Base-by-base conservation (phyloP, 2,329 filamentous ascomycete genomes). In the Fusarium denticulatum region DNA sequence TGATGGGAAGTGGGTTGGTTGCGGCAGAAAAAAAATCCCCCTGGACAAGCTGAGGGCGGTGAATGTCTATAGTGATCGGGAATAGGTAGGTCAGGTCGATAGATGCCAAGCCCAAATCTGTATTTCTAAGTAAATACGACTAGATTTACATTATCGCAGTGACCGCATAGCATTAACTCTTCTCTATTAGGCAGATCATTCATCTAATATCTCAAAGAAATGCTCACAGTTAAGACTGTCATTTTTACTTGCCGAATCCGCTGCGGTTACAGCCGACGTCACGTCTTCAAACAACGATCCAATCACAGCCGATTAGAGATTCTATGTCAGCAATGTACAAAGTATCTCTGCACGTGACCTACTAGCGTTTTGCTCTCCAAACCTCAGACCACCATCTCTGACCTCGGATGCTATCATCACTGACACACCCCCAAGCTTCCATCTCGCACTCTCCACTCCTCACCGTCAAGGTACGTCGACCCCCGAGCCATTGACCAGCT, bases 361-460 rank as follows among this genome's bases (percentile, higher is more conserved):
- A 13, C 42, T 69, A 77, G 78, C 78, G 69, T 79, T 77, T 80
- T 73, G 66, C 76, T 71, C 72, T 55, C 72, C 59, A 70, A 73
- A 79, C 79, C 79, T 81, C 79, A 76, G 74, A 78, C 79, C 77
- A 81, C 71, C 74, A 72, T 74, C 72, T 74, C 52, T 67, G 69
- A 75, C 74, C 77, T 78, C 77, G 77, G 78, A 73, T 75, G 61
- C 72, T 60, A 69, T 75, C 69, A 75, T 77, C 73, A 77, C 64
- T 74, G 62, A 71, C 71, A 74, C 61, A 75, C 69, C 69, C 72
- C 62, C 72, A 79, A 79, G 73, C 72, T 79, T 65, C 72, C 64
- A 72, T 56, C 62, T 63, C 58, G 72, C 73, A 77, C 76, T 75
- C 78, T 71, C 75, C 73, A 77, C 77, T 74, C 70, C 72, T 55